Percentiles rank a stretch among this genome's conserved stretches.
These are phyloP conservation scores for Schoenoplectus triqueter DNA, from an alignment of 202 grass and related monocot species.

Conservation along the genomic window DNA sequence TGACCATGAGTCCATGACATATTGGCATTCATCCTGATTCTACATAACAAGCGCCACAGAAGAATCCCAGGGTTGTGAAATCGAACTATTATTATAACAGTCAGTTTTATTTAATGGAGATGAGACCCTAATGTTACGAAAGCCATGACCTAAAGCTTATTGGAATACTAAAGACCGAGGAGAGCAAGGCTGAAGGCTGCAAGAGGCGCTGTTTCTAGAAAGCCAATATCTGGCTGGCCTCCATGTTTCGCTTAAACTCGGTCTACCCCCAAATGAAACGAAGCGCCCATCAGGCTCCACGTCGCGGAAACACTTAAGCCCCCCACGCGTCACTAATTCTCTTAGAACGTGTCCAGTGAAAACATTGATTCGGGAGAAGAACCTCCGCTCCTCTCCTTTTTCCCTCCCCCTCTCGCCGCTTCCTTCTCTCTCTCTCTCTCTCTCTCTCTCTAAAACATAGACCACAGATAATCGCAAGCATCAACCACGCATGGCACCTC, in stretches of 20 bases:
- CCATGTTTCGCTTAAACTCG: neutral
- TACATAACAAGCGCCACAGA: neutral
- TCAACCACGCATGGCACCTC: too few relatives aligned
- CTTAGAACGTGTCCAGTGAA: neutral
- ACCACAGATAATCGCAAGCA: too few relatives aligned
- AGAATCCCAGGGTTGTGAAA: neutral
- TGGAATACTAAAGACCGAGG: neutral
- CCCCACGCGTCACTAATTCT: neutral
- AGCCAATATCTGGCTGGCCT: neutral
- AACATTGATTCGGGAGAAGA: constrained; percentile 25
- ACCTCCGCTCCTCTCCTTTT: neutral
- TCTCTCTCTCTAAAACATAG: neutral
- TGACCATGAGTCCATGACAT: too few relatives aligned
- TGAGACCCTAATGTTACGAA: neutral
- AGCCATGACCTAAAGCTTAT: neutral
- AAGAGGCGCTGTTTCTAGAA: neutral
- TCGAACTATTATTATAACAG: neutral
- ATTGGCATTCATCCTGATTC: neutral
- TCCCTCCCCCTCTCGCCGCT: neutral
- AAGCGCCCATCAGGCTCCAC: neutral
- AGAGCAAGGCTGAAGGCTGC: too few relatives aligned
- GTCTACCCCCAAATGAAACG: neutral
- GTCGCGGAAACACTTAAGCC: neutral
- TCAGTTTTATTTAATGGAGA: neutral
- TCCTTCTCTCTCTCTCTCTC: constrained; percentile 11